A percentile compares a stretch with the other conserved stretches of the same genome.
Conservation (phyloP, 176 grass and related monocot species). For the Phyllostachys edulis region DNA sequence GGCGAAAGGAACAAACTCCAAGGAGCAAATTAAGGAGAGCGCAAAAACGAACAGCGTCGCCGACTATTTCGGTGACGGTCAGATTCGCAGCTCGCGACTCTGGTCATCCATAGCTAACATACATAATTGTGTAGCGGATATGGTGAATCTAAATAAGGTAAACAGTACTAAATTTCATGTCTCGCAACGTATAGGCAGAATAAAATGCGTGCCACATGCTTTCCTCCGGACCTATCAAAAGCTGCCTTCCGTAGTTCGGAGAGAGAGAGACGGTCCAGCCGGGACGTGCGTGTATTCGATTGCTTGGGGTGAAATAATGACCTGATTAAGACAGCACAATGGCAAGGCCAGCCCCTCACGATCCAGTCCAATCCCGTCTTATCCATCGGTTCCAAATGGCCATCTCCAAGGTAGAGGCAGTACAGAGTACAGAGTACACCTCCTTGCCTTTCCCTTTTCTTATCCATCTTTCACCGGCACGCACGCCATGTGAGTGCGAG, state of each 20-base stretch:
- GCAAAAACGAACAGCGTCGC: background rate
- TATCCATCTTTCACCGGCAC: background rate
- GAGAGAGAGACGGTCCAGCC: background rate
- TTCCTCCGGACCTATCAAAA: background rate
- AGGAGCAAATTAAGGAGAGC: too few species aligned
- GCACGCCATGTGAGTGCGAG: background rate
- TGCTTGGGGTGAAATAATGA: background rate
- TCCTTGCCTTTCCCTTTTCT: background rate
- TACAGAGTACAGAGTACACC: too few species aligned
- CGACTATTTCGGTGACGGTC: background rate
- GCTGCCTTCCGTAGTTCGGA: background rate
- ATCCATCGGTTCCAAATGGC: conserved; percentile 4
- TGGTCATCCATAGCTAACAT: background rate
- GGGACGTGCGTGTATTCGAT: background rate
- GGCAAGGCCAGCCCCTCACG: background rate
- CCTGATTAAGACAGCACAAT: conserved; percentile 38
- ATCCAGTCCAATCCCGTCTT: background rate
- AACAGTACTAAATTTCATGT: background rate
- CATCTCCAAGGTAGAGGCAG: background rate
- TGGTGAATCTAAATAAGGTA: background rate
- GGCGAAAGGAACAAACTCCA: conserved; percentile 3
- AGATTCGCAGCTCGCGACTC: background rate
- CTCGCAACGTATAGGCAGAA: background rate
- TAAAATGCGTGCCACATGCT: background rate
- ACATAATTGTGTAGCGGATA: background rate